phyloP scores from a whole-genome alignment of 352 stramenopile species.

The Plasmopara viticola region DNA sequence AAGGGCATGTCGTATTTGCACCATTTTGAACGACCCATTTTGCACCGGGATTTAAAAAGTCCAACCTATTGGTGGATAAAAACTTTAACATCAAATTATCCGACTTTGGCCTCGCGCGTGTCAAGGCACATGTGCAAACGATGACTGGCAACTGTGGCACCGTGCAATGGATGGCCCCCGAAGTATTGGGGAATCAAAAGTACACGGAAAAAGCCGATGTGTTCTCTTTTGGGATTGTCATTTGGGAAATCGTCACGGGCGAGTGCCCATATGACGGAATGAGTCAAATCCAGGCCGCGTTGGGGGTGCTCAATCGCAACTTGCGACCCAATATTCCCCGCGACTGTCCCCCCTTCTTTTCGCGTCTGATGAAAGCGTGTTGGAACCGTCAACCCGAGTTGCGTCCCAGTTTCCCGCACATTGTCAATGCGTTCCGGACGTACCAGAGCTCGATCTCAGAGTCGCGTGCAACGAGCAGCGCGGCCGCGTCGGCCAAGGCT shows the following conservation, averaged over 20 bases:
- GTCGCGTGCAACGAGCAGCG: constrained; percentile 32
- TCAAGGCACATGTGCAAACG: constrained; percentile 78
- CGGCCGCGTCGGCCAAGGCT: constrained; percentile 31
- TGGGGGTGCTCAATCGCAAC: constrained; percentile 67
- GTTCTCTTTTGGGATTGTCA: constrained; percentile 87
- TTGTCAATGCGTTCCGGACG: constrained; percentile 58
- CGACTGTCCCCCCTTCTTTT: constrained; percentile 63
- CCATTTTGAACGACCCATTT: constrained; percentile 73
- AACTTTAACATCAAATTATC: constrained; percentile 83
- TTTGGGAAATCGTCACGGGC: constrained; percentile 88
- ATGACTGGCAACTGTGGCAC: constrained; percentile 86
- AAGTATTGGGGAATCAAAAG: constrained; percentile 80
- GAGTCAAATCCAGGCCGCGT: constrained; percentile 70
- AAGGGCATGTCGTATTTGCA: constrained; percentile 85
- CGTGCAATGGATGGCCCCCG: constrained; percentile 60
- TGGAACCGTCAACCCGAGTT: constrained; percentile 68
- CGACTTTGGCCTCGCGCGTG: constrained; percentile 76
- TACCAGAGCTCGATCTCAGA: constrained; percentile 47
- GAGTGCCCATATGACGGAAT: constrained; percentile 86
- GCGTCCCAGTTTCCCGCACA: constrained; percentile 59
- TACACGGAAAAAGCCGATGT: constrained; percentile 90
- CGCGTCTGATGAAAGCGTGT: constrained; percentile 64
- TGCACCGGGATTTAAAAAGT: constrained; percentile 83
- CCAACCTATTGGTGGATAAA: constrained; percentile 77
- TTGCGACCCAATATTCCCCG: constrained; percentile 55